Percentiles rank a stretch among this genome's conserved stretches.
Evolutionary conservation across 805 yeast genomes (phyloP).

Genomic region (Kazachstania kunashirensis): DNA sequence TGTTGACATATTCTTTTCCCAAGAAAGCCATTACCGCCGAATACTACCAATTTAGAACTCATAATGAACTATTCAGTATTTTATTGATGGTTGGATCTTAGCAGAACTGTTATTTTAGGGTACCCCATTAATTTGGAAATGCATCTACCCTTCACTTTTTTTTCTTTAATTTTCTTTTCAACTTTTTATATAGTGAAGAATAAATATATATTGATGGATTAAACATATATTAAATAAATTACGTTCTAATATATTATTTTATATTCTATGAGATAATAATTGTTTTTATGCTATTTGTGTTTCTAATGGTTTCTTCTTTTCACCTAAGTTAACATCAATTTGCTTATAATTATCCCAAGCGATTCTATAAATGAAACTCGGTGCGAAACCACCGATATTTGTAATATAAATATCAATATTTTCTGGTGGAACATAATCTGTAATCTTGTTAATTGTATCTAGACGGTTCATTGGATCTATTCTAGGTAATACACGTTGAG

Average conservation of each 20-base stretch:
- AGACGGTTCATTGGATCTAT: conserved; percentile 52
- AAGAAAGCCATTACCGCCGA: conserved; percentile 85
- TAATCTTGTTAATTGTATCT: conserved; percentile 63
- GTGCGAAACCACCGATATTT: conserved; percentile 93
- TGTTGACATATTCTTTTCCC: conserved; percentile 64
- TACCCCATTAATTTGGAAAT: no score
- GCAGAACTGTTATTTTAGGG: no score
- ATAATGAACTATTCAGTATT: conserved; percentile 1
- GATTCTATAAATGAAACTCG: conserved; percentile 89
- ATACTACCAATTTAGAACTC: conserved; percentile 41
- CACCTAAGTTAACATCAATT: conserved; percentile 62
- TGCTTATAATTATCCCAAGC: conserved; percentile 88
- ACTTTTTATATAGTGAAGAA: no score
- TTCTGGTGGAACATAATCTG: conserved; percentile 89
- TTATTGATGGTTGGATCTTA: no score
- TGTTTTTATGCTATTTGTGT: no score
- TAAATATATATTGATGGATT: no score
- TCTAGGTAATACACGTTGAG: conserved; percentile 37
- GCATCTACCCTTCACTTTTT: no score
- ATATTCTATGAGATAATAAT: no score
- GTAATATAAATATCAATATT: conserved; percentile 90
- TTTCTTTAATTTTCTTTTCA: no score
- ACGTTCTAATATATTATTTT: no score
- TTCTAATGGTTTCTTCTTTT: conserved; percentile 7
- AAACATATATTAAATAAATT: no score